Conservation (phyloP, 2,329 filamentous ascomycete species). For the Penicillium sp. region DNA sequence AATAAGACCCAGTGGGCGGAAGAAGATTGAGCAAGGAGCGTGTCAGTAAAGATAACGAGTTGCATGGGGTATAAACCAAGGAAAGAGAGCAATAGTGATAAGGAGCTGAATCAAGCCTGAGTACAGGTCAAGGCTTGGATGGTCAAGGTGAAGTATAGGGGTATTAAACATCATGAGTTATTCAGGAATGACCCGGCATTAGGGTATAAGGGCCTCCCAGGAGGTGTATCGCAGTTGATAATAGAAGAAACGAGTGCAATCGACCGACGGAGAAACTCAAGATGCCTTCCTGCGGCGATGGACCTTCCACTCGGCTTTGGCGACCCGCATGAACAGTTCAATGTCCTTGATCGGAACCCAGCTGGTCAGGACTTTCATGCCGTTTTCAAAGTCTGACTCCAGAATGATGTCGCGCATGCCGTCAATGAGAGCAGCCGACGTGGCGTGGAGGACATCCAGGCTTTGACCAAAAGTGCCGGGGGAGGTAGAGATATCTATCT, state of each 20-base stretch:
- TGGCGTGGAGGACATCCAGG: slow-evolving; percentile 82
- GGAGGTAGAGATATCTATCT: slow-evolving; percentile 17
- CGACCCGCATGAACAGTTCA: slow-evolving; percentile 85
- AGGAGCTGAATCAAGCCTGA: no score
- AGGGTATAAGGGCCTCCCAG: slow-evolving; percentile 25
- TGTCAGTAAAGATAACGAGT: not conserved
- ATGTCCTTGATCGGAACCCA: slow-evolving; percentile 94
- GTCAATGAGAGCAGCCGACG: slow-evolving; percentile 82
- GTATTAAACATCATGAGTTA: slow-evolving; percentile 16
- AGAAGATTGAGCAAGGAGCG: slow-evolving; percentile 3
- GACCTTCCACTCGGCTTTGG: slow-evolving; percentile 78
- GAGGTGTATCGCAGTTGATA: no score
- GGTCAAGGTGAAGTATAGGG: slow-evolving; percentile 15
- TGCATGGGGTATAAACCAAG: not conserved
- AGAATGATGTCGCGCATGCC: slow-evolving; percentile 81
- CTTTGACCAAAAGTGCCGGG: slow-evolving; percentile 53
- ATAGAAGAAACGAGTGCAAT: no score
- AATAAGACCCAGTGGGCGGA: not conserved
- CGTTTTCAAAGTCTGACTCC: slow-evolving; percentile 92
- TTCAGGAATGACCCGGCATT: slow-evolving; percentile 16
- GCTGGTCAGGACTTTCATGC: slow-evolving; percentile 92
- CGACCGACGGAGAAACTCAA: slow-evolving; percentile 4
- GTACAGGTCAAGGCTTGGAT: no score
- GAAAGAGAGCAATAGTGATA: not conserved
- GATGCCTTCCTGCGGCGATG: slow-evolving; percentile 46